Conservation (phyloP, 2,329 filamentous ascomycete genomes). For the Gliomastix tumulicola region DNA sequence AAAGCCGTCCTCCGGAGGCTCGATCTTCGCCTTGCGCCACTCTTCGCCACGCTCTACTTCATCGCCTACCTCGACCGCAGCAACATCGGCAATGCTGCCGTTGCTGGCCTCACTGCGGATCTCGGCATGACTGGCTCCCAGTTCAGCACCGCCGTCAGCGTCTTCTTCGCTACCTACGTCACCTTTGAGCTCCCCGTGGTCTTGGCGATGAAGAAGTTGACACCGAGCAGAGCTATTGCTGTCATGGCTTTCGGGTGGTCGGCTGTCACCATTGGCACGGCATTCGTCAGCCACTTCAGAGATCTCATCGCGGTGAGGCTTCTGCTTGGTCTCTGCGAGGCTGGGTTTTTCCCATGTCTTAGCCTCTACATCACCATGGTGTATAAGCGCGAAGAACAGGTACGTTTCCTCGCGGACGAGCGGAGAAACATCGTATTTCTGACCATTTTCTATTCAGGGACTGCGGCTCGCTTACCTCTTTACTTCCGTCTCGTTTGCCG, state of each 20-base stretch:
- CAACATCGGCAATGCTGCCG: constrained; percentile 41
- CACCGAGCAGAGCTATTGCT: background rate
- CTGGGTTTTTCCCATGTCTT: constrained; percentile 7
- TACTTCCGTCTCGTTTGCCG: constrained; percentile 42
- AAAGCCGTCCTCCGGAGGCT: background rate
- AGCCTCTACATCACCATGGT: constrained; percentile 17
- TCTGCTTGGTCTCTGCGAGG: constrained; percentile 11
- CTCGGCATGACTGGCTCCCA: constrained; percentile 23
- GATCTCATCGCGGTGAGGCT: constrained; percentile 11
- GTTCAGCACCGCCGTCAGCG: constrained; percentile 42
- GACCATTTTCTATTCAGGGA: constrained; percentile 1
- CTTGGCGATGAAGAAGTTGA: background rate
- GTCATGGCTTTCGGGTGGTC: constrained; percentile 1
- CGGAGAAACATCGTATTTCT: no score
- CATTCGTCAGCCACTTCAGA: constrained; percentile 11
- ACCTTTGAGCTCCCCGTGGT: constrained; percentile 21
- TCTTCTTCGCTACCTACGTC: constrained; percentile 46
- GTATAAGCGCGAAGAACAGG: constrained; percentile 42
- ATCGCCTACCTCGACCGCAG: constrained; percentile 27
- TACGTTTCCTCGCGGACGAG: no score
- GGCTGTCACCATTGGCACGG: background rate
- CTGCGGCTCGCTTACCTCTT: constrained; percentile 21
- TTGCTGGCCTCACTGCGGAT: constrained; percentile 36
- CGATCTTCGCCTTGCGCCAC: background rate
- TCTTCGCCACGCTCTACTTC: constrained; percentile 1